These are phyloP conservation scores for Crithidia mellificae DNA, from an alignment of 208 protist genomes.

Conservation along the genomic window DNA sequence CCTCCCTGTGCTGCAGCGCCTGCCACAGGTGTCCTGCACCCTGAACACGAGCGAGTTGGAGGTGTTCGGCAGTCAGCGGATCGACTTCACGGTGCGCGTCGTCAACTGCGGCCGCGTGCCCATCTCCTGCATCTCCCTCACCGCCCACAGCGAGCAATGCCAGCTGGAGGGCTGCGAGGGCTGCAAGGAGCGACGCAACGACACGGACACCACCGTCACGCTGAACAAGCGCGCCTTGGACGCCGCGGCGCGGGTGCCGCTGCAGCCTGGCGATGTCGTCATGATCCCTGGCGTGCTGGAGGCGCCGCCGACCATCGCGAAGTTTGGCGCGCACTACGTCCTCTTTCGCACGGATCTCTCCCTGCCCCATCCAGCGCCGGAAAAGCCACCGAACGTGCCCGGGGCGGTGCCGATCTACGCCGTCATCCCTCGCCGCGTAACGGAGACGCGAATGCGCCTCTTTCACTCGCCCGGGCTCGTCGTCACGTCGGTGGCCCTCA, in stretches of 20 bases:
- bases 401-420: constrained; percentile 84
- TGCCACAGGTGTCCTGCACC: constrained; percentile 79
- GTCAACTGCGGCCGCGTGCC: constrained; percentile 74
- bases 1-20: constrained; percentile 74
- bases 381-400: constrained; percentile 67
- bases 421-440: constrained; percentile 81
- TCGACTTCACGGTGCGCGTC: constrained; percentile 67
- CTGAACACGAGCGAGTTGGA: constrained; percentile 72
- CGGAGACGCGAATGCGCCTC: constrained; percentile 84
- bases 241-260: constrained; percentile 32
- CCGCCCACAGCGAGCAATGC: constrained; percentile 81
- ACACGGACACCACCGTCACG: constrained; percentile 40
- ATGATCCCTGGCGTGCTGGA: constrained; percentile 58
- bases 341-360: constrained; percentile 79
- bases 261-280: constrained; percentile 68
- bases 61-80: constrained; percentile 79
- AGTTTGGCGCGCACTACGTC: constrained; percentile 60
- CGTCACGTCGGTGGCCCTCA: constrained; percentile 59
- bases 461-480: constrained; percentile 69
- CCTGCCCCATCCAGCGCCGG: constrained; percentile 59
- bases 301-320: constrained; percentile 50
- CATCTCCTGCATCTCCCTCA: constrained; percentile 65
- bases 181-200: constrained; percentile 65
- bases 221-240: constrained; percentile 62
- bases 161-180: constrained; percentile 82